Base-by-base conservation (phyloP, 768 basidiomycete species). In the Auricularia sp. region DNA sequence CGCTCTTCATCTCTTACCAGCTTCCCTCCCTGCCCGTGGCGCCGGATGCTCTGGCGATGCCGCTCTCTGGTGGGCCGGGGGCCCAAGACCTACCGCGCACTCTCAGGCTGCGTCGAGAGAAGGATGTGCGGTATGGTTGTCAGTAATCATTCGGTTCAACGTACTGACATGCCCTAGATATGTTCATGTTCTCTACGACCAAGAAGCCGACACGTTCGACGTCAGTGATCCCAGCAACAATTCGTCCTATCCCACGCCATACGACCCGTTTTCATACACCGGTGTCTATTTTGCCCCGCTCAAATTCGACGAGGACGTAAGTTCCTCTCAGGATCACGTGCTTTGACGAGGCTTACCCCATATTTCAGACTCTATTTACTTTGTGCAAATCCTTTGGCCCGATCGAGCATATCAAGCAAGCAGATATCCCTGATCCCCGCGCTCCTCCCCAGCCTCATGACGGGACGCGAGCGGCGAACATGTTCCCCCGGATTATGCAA, bases 1-100 rank as follows among this genome's bases (percentile, higher is more conserved):
- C 88, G 36, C 76, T 93, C 23, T 77, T 89, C 64, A 77, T 93
- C 62, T 91, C 91, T 33, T 91, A 88, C 86, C 66, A 59, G 76
- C 69, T 34, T 47, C 21, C 8, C 21, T 16, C 12, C 44, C n/a
- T 42, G 34, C 61, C 7, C 36, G 10, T 21, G n/a, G 18, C 53
- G 29, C 29, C 53, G n/a, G n/a, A 29, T 60, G 44, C 39, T 16
- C 35, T 42, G 39, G 29, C 23, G 62, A 64, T 68, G 39, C 64
- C 51, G 53, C 10, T 66, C 64, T 42, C 53, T 47, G 34, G 59
- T 59, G 33, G 39, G 12, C 8, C 39, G 0, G 39, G 39, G 4
- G 39, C 12, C 39, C 39, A 54, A 68, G n/a, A 21, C 36, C 5
- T 65, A 80, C 80, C 36, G 72, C 72, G 65, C 81, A 81, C 42